Conservation (phyloP, 441 rosid genomes). For the Adansonia gregorii region DNA sequence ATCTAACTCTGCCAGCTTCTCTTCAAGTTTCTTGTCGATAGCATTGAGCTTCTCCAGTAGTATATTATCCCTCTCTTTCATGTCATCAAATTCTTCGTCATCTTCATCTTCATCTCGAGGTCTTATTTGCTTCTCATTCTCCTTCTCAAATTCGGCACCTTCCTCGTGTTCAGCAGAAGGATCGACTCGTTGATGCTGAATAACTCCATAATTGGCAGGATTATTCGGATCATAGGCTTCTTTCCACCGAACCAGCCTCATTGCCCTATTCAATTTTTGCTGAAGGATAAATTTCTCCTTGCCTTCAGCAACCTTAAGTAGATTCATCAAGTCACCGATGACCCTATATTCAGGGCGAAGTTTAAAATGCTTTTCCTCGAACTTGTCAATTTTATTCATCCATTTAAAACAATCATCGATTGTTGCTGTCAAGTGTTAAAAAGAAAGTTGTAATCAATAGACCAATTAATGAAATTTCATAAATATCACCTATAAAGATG, state of each 20-base stretch:
- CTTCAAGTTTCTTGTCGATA: slow-evolving; percentile 82
- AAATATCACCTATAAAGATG: background rate
- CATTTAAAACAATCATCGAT: slow-evolving; percentile 74
- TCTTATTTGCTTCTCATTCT: slow-evolving; percentile 40
- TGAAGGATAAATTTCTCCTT: slow-evolving; percentile 87
- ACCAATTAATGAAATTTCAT: slow-evolving; percentile 2
- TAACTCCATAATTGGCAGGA: slow-evolving; percentile 73
- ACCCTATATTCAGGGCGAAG: slow-evolving; percentile 80
- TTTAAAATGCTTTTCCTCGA: slow-evolving; percentile 78
- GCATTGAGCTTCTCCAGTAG: slow-evolving; percentile 72
- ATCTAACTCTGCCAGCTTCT: slow-evolving; percentile 80
- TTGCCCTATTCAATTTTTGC: slow-evolving; percentile 81
- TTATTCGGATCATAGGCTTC: slow-evolving; percentile 88
- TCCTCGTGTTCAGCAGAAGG: slow-evolving; percentile 38
- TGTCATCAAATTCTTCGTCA: slow-evolving; percentile 92
- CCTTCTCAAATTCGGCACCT: slow-evolving; percentile 44
- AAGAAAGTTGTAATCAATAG: background rate
- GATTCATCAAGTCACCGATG: slow-evolving; percentile 84
- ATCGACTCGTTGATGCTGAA: slow-evolving; percentile 48
- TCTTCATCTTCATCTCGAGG: slow-evolving; percentile 43
- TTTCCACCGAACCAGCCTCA: slow-evolving; percentile 82
- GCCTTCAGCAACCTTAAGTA: slow-evolving; percentile 77
- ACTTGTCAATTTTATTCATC: slow-evolving; percentile 78
- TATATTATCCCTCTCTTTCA: slow-evolving; percentile 86
- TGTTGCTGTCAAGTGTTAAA: slow-evolving; percentile 50